Evolutionary conservation across 192 early-diverging fungal genomes (phyloP), one percentile per base, ranked within the genome.

Genomic region (Entomortierella parvispora): DNA sequence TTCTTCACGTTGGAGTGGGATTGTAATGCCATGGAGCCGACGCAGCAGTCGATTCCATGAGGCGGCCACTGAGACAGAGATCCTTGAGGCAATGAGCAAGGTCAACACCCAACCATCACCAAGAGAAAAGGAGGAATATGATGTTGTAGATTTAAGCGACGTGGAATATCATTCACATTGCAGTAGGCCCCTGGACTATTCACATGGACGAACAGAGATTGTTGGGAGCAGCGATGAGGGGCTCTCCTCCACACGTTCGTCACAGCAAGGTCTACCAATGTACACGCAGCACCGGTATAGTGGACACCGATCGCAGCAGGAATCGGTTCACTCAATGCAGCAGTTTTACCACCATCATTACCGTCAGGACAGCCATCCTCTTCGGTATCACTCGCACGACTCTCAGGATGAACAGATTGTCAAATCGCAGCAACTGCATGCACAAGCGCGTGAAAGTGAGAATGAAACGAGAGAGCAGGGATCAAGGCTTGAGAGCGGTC

Each of bases 311-410:
- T 62, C 52, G 12, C 71, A 66, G 18, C 63, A 61, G 26, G 71
- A 75, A n/a, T 75, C 71, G 43, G 71, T 66, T 10, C 50, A 44
- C 32, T 75, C 71, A 23, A 75, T 75, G 63, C 71, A 75, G 26
- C 71, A 75, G 51, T 66, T 66, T 48, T 75, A 75, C 34, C 34
- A 66, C 18, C 51, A 52, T 11, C 31, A 61, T 31, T 47, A 40
- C 28, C 46, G 47, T 6, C 18, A 51, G 10, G 50, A 55, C 17
- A 45, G 42, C 2, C 48, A 33, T 7, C 29, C 28, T 12, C 22
- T 42, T 7, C 49, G 47, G 32, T 31, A 50, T 22, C 61, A 42
- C 25, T 12, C 60, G 34, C 11, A 47, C 9, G 9, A 34, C 28
- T 48, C 9, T 47, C 23, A 1, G n/a, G n/a, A n/a, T n/a, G n/a